Percentiles rank a stretch among this genome's conserved stretches.
These are phyloP conservation scores for Escallonia rubra DNA, from an alignment of 129 eudicot species.

Conservation along the genomic window DNA sequence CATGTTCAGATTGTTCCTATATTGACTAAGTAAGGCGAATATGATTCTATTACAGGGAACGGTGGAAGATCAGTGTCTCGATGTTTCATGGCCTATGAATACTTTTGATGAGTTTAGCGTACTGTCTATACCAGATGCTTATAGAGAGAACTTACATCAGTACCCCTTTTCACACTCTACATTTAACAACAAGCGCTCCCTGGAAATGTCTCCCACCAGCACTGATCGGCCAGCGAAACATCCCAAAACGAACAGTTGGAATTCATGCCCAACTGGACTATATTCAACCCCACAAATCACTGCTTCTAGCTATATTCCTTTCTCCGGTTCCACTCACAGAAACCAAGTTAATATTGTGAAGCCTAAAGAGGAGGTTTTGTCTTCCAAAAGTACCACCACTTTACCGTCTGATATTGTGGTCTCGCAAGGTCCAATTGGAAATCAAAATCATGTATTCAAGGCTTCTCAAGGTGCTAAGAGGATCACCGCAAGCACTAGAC, in stretches of 20 bases:
- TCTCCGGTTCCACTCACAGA: constrained; percentile 4
- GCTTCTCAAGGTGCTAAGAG: constrained; percentile 41
- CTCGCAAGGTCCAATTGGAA: constrained; percentile 27
- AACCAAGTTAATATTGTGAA: constrained; percentile 26
- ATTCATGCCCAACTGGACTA: constrained; percentile 27
- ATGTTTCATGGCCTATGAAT: constrained; percentile 43
- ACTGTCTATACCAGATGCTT: constrained; percentile 21
- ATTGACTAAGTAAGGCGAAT: neutral
- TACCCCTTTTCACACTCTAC: constrained; percentile 12
- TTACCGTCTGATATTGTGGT: constrained; percentile 27
- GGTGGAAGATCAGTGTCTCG: constrained; percentile 41
- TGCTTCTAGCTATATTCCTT: neutral
- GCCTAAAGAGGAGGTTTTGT: constrained; percentile 54
- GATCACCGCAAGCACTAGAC: constrained; percentile 20
- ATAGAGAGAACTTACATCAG: constrained; percentile 27
- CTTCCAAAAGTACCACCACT: constrained; percentile 24
- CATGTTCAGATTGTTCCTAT: too few relatives aligned
- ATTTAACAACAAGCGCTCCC: constrained; percentile 12
- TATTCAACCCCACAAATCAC: constrained; percentile 20
- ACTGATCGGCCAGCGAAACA: constrained; percentile 46
- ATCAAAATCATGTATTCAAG: constrained; percentile 29
- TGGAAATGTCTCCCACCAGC: constrained; percentile 7
- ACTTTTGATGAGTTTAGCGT: constrained; percentile 39
- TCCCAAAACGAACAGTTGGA: constrained; percentile 39
- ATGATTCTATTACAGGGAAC: constrained; percentile 29